Evolutionary conservation across 2,329 filamentous ascomycete species (phyloP).

Genomic region (Hymenoscyphus occultus): DNA sequence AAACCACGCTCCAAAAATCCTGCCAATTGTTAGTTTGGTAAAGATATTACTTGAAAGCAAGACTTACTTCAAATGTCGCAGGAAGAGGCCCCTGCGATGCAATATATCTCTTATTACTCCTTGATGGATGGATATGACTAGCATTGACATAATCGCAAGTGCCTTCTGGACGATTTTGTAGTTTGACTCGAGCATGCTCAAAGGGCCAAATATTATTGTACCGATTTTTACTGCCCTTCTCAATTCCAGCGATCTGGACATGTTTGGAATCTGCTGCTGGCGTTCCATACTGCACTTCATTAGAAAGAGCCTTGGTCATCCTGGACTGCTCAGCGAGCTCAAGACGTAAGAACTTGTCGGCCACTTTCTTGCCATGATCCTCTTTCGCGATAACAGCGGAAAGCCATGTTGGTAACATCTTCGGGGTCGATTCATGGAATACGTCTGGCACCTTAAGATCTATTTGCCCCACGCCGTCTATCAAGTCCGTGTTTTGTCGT

Average conservation of each 20-base stretch:
- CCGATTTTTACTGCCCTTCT: constrained; percentile 91
- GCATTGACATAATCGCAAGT: constrained; percentile 95
- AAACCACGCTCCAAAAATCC: constrained; percentile 98
- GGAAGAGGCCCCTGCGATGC: constrained; percentile 92
- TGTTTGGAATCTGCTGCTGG: constrained; percentile 32
- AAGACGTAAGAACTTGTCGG: constrained; percentile 78
- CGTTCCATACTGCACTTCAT: constrained; percentile 55
- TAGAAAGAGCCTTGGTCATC: constrained; percentile 80
- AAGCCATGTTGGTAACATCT: constrained; percentile 70
- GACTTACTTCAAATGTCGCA: constrained; percentile 78
- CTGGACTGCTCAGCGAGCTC: constrained; percentile 83
- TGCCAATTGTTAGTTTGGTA: constrained; percentile 38
- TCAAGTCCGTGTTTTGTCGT: constrained; percentile 91
- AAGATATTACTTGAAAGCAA: constrained; percentile 11
- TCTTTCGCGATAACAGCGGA: constrained; percentile 60
- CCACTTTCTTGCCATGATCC: constrained; percentile 76
- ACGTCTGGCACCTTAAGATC: constrained; percentile 57
- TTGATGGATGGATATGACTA: constrained; percentile 74
- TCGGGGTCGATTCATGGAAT: constrained; percentile 46
- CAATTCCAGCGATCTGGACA: constrained; percentile 83
- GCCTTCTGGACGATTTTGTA: constrained; percentile 64
- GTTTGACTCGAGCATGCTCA: constrained; percentile 83
- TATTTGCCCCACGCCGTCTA: constrained; percentile 86
- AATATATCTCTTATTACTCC: constrained; percentile 90
- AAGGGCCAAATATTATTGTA: constrained; percentile 99